Percentiles rank a stretch among this genome's conserved stretches.
Conservation (phyloP, 192 early-diverging fungal species). For the Mortierella hygrophila region DNA sequence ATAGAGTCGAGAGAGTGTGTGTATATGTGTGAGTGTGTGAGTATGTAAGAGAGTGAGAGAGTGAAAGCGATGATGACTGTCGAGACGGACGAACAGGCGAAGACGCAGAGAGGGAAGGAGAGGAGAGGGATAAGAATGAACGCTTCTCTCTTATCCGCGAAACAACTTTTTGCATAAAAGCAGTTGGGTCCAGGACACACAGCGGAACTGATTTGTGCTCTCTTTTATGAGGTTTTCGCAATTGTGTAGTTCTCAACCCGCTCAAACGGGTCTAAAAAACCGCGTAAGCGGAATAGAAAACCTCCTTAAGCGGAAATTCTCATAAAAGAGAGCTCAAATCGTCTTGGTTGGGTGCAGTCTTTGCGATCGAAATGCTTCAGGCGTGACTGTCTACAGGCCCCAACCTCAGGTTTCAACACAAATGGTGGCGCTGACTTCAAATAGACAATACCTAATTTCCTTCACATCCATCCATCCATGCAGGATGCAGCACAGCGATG, state of each 20-base stretch:
- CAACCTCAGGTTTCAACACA: not conserved
- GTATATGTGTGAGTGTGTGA: not conserved
- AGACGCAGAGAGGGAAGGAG: not conserved
- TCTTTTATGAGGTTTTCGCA: too few relatives aligned
- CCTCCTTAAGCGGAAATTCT: too few relatives aligned
- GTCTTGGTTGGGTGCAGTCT: not conserved
- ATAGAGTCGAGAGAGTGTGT: not conserved
- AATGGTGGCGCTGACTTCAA: conserved; percentile 6
- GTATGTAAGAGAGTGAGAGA: not conserved
- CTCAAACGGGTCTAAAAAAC: too few relatives aligned
- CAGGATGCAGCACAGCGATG: not conserved
- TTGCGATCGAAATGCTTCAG: not conserved
- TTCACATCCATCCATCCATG: not conserved
- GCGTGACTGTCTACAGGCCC: not conserved
- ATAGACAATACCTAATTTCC: not conserved
- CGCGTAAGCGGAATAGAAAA: too few relatives aligned
- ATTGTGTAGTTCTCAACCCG: too few relatives aligned
- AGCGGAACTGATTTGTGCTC: too few relatives aligned
- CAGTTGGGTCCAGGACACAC: not conserved
- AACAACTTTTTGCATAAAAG: not conserved
- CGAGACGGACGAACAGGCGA: not conserved
- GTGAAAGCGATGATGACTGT: not conserved
- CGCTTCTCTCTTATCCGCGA: not conserved
- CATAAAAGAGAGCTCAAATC: too few relatives aligned
- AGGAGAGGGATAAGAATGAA: not conserved